phyloP scores from a whole-genome alignment of 805 yeast species.

The Myxozyma vanderwaltii region DNA sequence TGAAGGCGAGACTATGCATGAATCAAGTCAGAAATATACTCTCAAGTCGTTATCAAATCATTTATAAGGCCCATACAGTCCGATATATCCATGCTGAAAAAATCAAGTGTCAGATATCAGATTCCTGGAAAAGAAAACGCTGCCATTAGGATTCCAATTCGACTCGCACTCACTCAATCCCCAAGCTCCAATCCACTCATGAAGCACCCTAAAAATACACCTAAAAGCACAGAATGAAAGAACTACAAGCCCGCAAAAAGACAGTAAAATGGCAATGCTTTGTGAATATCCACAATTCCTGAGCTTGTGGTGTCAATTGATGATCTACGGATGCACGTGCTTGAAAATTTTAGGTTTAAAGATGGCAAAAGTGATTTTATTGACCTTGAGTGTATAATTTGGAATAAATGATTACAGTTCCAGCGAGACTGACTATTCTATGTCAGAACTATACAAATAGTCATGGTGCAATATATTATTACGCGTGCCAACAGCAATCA shows the following conservation, averaged over 20 bases:
- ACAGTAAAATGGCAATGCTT: neutral
- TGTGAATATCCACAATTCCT: neutral
- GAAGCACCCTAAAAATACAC: too few relatives aligned
- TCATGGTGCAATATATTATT: too few relatives aligned
- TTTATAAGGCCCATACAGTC: too few relatives aligned
- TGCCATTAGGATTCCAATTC: neutral
- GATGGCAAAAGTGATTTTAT: too few relatives aligned
- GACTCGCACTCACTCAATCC: neutral
- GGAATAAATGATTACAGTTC: neutral
- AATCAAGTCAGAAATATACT: neutral
- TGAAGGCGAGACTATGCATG: slow-evolving; percentile 12
- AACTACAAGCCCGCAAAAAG: too few relatives aligned
- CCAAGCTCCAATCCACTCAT: too few relatives aligned
- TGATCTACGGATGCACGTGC: neutral
- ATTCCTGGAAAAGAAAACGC: neutral
- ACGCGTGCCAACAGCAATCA: too few relatives aligned
- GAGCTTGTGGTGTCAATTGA: neutral
- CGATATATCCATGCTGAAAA: slow-evolving; percentile 15
- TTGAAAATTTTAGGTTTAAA: neutral
- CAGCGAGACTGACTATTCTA: neutral
- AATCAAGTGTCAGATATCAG: neutral
- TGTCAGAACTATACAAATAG: neutral
- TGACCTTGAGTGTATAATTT: too few relatives aligned
- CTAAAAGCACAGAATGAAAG: too few relatives aligned
- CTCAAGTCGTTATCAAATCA: neutral